Percentiles rank a stretch among this genome's conserved stretches.
Evolutionary conservation across 345 rosid species (phyloP).

Genomic region (Citrus reticulata): DNA sequence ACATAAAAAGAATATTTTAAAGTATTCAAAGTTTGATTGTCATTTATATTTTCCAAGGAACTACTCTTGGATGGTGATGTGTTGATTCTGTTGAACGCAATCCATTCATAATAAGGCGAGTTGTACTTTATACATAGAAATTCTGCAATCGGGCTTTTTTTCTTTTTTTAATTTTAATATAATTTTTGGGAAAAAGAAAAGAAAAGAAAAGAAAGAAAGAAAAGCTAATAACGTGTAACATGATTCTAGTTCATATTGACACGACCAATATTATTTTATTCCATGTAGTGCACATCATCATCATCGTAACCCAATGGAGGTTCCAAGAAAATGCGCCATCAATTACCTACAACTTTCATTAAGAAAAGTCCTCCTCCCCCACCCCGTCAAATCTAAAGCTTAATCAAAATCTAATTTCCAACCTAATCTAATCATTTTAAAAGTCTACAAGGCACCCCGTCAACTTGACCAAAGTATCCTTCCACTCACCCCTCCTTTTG

Average conservation of each 20-base stretch:
- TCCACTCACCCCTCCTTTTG: not conserved
- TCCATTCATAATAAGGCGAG: not conserved
- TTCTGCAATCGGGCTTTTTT: too few species aligned
- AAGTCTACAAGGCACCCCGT: not conserved
- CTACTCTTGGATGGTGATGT: not conserved
- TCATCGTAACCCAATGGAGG: not conserved
- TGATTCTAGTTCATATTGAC: not conserved
- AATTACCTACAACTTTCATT: constrained; percentile 6
- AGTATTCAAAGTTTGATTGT: not conserved
- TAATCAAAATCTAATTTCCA: not conserved
- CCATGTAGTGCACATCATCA: not conserved
- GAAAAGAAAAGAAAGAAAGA: not conserved
- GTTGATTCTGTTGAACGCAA: not conserved
- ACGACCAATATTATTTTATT: not conserved
- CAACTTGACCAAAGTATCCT: not conserved
- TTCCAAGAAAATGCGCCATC: constrained; percentile 15
- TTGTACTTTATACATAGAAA: not conserved
- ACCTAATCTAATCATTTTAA: not conserved
- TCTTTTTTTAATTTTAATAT: not conserved
- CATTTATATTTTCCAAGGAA: not conserved
- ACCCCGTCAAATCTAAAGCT: constrained; percentile 2
- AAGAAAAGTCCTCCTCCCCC: not conserved
- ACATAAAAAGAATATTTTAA: not conserved
- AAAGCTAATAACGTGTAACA: not conserved
- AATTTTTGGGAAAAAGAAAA: too few species aligned